Evolutionary conservation across 176 grass and related monocot species (phyloP), one percentile per base, ranked within the genome.

Genomic region (Raddia distichophylla): DNA sequence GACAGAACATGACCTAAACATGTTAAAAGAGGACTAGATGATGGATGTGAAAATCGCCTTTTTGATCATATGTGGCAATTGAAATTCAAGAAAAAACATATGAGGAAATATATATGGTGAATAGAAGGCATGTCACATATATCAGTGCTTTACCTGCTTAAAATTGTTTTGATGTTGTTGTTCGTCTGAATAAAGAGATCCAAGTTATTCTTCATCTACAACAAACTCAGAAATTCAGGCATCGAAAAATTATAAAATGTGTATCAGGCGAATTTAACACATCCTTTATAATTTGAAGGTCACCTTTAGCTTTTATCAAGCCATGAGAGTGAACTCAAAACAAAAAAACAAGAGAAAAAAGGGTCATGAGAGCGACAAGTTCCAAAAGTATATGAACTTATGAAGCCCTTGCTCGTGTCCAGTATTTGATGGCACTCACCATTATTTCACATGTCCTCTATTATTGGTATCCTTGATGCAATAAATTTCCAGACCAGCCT

Each of bases 81-180:
- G 35, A n/a, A 64, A 72, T 2, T 3, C 53, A 46, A 72, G 8
- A 27, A 10, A 27, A 69, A 7, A 6, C 37, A 22, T 32, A 71
- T 11, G n/a, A 37, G 55, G 13, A 19, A 55, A 55, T 45, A 51
- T 59, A 40, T 59, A 40, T 9, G 18, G 10, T 81, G 42, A 80
- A 66, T 22, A 67, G 37, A 46, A 53, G 8, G 51, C 48, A 62
- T 79, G 13, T 3, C 13, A 37, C 17, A 61, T 13, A 57, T 63
- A 35, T 17, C 40, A 76, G 35, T 2, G 0, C 14, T 60, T 47
- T 91, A 98, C 95, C 95, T 93, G 83, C 79, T 91, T 78, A 98
- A 93, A 88, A 95, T 93, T 57, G 82, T 60, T 87, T 80, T 75
- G 59, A 98, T 91, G 79, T 98, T 98, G 52, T 73, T 81, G 79